A percentile compares a stretch with the other conserved stretches of the same genome.
Evolutionary conservation across 2,329 filamentous ascomycete species (phyloP).

Genomic region (Trichoderma breve): DNA sequence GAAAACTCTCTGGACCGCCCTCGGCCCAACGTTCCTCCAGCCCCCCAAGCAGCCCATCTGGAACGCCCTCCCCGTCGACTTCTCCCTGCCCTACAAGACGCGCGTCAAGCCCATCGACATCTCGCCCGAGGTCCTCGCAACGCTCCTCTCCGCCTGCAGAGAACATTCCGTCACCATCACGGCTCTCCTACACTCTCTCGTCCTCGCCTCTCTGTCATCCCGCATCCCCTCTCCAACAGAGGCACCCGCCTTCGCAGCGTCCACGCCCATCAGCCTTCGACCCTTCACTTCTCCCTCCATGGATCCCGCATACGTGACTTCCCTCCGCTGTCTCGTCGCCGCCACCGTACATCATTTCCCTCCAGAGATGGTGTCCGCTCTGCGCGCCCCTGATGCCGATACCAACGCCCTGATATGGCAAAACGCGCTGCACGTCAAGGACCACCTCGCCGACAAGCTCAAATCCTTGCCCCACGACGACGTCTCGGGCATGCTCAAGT

Average conservation of each 20-base stretch:
- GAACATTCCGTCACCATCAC: constrained; percentile 46
- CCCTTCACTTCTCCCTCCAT: constrained; percentile 32
- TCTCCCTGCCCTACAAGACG: constrained; percentile 37
- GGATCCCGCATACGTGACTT: constrained; percentile 31
- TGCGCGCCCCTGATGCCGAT: constrained; percentile 26
- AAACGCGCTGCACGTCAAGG: constrained; percentile 37
- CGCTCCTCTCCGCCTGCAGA: constrained; percentile 41
- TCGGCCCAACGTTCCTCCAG: constrained; percentile 41
- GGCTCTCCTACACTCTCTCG: constrained; percentile 47
- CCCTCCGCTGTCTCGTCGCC: constrained; percentile 43
- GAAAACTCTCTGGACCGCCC: constrained; percentile 39
- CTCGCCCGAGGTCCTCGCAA: constrained; percentile 27
- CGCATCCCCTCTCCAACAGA: constrained; percentile 34
- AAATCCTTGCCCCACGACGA: constrained; percentile 43
- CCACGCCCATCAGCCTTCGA: constrained; percentile 47
- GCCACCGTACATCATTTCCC: constrained; percentile 34
- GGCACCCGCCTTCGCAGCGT: constrained; percentile 36
- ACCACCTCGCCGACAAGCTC: constrained; percentile 34
- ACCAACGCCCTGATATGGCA: constrained; percentile 42
- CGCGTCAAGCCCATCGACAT: constrained; percentile 40
- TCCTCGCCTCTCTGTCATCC: constrained; percentile 40
- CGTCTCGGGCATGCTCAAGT: constrained; percentile 40
- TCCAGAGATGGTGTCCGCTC: constrained; percentile 25
- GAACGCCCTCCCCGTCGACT: constrained; percentile 38
- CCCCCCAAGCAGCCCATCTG: constrained; percentile 34